Evolutionary conservation across 768 basidiomycete species (phyloP), one percentile per base, ranked within the genome.

Genomic region (Neoboletus brunneissimus): DNA sequence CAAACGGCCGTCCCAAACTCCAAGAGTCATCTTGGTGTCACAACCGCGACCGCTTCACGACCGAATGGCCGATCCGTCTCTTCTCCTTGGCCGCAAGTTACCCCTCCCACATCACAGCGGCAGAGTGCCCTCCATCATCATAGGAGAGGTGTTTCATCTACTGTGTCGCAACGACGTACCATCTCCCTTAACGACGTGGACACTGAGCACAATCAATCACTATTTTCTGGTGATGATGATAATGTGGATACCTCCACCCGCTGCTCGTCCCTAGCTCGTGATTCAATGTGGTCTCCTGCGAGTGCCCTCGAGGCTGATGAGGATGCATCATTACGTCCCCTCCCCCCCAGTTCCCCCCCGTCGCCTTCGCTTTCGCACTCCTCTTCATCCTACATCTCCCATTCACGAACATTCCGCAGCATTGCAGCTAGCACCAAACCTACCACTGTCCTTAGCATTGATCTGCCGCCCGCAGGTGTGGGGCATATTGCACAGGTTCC

Each of bases 401-500:
- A 90, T 63, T 82, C 90, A 16, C 82, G 86, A 52, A 92, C 90
- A 0, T 91, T 93, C 72, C 81, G 83, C 64, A 91, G 89, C 66
- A 86, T 88, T 65, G 84, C 88, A 27, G 91, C 89, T 7, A 91
- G 89, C 64, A 98, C 95, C 13, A 97, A 97, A 71, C 95, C 94
- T 2, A 98, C 95, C 6, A 98, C 95, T 0, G 73, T 98, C 25
- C 77, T 97, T n/a, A 93, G 90, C 62, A 83, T 96, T 58, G 95
- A 98, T 65, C 70, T 93, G 25, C 83, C 81, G 44, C 83, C 86
- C 8, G 86, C 85, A 61, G 89, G 89, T 13, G 86, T 94, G 79
- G 94, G 89, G 1, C 93, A 96, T 71, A 96, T 96, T 62, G 94
- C 94, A 7, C 90, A 96, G 67, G 91, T 85, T 11, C 85, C 90